Conservation (phyloP, 352 stramenopile genomes). For the Pythium coloratum region DNA sequence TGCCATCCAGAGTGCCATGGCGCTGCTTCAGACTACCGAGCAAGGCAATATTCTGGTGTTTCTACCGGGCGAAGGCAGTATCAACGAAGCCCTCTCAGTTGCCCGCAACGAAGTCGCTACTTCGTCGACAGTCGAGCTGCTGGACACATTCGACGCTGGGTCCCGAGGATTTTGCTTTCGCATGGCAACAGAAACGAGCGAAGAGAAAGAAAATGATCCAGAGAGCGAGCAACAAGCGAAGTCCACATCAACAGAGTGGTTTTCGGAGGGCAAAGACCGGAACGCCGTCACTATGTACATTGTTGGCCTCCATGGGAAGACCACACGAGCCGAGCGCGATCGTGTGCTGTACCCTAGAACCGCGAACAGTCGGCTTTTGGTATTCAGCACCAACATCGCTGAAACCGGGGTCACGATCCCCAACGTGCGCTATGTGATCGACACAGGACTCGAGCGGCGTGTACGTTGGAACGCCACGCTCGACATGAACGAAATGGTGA, state of each 20-base stretch:
- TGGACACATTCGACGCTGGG: slow-evolving; percentile 1
- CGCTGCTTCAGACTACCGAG: slow-evolving; percentile 21
- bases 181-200: background rate
- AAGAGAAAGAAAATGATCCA: background rate
- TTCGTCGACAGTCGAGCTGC: slow-evolving; percentile 14
- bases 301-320: slow-evolving; percentile 29
- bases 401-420: slow-evolving; percentile 34
- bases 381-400: slow-evolving; percentile 34
- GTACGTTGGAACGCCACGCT: slow-evolving; percentile 29
- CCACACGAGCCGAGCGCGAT: slow-evolving; percentile 24
- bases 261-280: too few relatives aligned
- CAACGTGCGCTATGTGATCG: slow-evolving; percentile 36
- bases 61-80: slow-evolving; percentile 28
- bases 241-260: background rate
- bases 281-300: slow-evolving; percentile 12
- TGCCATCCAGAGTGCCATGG: slow-evolving; percentile 27
- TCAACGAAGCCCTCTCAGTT: slow-evolving; percentile 21
- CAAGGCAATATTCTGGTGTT: slow-evolving; percentile 33
- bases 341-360: slow-evolving; percentile 20
- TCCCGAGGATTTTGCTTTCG: slow-evolving; percentile 23
- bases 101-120: slow-evolving; percentile 16
- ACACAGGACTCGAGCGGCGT: slow-evolving; percentile 31
- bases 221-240: too few relatives aligned
- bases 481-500: slow-evolving; percentile 34
- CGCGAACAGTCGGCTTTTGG: slow-evolving; percentile 15